Conservation (phyloP, 768 basidiomycete species). For the Suillus paluster region DNA sequence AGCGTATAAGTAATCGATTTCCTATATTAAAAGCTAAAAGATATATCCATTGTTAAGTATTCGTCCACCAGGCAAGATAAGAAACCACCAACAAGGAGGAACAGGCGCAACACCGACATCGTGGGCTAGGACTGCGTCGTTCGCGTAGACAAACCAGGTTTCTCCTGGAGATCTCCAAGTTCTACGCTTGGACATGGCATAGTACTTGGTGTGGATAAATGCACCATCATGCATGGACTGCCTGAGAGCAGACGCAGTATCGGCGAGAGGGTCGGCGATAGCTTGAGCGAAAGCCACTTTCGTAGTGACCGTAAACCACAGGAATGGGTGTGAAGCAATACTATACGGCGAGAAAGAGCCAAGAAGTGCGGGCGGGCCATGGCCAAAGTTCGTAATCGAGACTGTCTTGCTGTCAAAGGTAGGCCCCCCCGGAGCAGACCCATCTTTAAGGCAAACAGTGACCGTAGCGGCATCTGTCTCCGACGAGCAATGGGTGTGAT, state of each 20-base stretch:
- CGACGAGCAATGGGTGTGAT: conserved; percentile 25
- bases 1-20: not conserved
- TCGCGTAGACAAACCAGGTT: conserved; percentile 30
- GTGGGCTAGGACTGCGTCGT: not conserved
- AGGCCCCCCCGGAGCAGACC: conserved; percentile 8
- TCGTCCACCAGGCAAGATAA: no score
- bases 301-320: conserved; percentile 22
- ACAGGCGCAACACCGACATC: not conserved
- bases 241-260: conserved; percentile 22
- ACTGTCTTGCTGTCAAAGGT: conserved; percentile 15
- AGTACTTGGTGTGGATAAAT: conserved; percentile 34
- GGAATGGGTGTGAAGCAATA: conserved; percentile 20
- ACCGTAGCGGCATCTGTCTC: conserved; percentile 24
- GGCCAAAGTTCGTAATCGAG: conserved; percentile 30
- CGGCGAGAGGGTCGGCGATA: conserved; percentile 18
- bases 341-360: conserved; percentile 25
- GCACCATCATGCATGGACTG: conserved; percentile 30
- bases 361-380: conserved; percentile 26
- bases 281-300: conserved; percentile 17
- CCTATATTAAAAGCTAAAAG: not conserved
- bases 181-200: conserved; percentile 31
- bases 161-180: conserved; percentile 16
- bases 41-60: no score
- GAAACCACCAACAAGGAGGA: no score
- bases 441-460: conserved; percentile 15